Percentiles rank a stretch among this genome's conserved stretches.
These are phyloP conservation scores for Claviceps lovelessii DNA, from an alignment of 2,329 filamentous ascomycete species.

Conservation along the genomic window DNA sequence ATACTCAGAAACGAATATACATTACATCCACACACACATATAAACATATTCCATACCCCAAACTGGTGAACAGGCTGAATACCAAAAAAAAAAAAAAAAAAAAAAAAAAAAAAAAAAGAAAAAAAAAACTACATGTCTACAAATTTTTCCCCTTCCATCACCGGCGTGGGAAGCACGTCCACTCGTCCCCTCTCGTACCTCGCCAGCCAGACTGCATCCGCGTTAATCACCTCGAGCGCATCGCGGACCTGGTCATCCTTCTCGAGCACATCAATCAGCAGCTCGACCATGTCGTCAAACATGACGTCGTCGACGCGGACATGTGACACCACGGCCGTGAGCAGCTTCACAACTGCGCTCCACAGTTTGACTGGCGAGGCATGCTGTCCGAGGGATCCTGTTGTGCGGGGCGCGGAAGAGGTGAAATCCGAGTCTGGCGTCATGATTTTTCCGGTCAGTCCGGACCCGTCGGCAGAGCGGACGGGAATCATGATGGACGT, in stretches of 20 bases:
- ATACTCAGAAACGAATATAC: too few species aligned
- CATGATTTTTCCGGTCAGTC: conserved; percentile 6
- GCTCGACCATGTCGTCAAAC: conserved; percentile 55
- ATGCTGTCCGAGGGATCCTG: conserved; percentile 39
- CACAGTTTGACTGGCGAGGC: conserved; percentile 49
- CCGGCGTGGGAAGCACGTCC: conserved; percentile 22
- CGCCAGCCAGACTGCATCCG: conserved; percentile 64
- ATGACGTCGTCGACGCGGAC: conserved; percentile 52
- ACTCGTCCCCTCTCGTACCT: conserved; percentile 33
- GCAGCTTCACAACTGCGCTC: conserved; percentile 44
- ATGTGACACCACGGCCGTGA: conserved; percentile 46
- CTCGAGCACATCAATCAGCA: conserved; percentile 40
- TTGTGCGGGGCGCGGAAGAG: conserved; percentile 1
- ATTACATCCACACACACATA: too few species aligned
- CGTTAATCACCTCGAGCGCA: conserved; percentile 50
- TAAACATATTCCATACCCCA: too few species aligned
- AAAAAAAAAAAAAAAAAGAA: neutral
- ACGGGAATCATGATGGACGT: conserved; percentile 20
- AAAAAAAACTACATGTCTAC: conserved; percentile 11
- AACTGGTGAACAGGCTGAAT: too few species aligned
- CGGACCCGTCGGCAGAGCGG: conserved; percentile 12
- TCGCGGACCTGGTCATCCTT: conserved; percentile 32
- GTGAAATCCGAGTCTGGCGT: neutral
- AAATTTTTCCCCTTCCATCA: conserved; percentile 30
- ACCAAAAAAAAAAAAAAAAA: too few species aligned